Base-by-base conservation (phyloP, 2,329 filamentous ascomycete species). In the Alternaria postmessia region DNA sequence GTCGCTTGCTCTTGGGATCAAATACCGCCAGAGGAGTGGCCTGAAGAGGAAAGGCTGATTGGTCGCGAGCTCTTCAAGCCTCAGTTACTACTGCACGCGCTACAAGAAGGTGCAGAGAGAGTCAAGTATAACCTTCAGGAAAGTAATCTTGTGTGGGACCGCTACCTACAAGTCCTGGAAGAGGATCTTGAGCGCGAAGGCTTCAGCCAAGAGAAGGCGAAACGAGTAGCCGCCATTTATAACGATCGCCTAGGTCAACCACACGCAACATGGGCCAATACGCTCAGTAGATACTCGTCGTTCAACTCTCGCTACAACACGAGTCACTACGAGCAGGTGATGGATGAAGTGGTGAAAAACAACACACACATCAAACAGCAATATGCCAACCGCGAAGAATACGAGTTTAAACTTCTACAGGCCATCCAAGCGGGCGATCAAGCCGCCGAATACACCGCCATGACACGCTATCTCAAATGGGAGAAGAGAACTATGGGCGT, bases 401-500 rank as follows among this genome's bases (percentile, higher is more conserved):
- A 88, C 72, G 92, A 96, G 75, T 80, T 88, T 63, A 87, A 86
- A 63, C 80, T 95, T 22, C 83, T 84, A 54, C 83, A 85, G 61
- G 89, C 90, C 7, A 76, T 80, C 16, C 82, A 87, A 54, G 79
- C 84, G 7, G 84, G 82, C 57, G 86, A 92, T 66, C 75, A 80
- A 28, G 84, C 86, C 11, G 82, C 82, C 4, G 83, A 90, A 58
- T 87, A 85, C 76, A 76, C 78, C 20, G 78, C 82, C 4, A 85
- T 85, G 63, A 79, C 78, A 5, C 87, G 91, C 56, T 99, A 99
- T 71, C 82, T 98, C 18, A 89, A 92, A 54, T 97, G 92, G 91
- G 95, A 99, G 81, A 85, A 89, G 70, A 82, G 85, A 67, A 86
- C 86, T 63, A 88, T 84, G 69, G 78, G 81, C 12, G 75, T 82